Conservation (phyloP, 2,329 filamentous ascomycete species). For the Colletotrichum siamense region DNA sequence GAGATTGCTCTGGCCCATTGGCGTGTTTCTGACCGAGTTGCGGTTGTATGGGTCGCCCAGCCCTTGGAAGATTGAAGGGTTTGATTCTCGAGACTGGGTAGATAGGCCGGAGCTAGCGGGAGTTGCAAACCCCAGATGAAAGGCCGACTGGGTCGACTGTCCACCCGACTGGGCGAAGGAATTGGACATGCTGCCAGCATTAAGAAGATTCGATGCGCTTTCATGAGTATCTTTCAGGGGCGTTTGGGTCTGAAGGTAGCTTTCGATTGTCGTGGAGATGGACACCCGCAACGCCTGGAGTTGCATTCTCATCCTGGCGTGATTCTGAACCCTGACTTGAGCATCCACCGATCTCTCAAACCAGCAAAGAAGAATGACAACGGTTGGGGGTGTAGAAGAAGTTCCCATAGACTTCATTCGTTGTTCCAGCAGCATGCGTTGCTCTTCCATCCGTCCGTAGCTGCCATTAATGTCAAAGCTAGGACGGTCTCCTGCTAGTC, state of each 20-base stretch:
- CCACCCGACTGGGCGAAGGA: not conserved
- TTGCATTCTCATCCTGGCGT: not conserved
- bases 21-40: not conserved
- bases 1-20: not conserved
- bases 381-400: not conserved
- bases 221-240: not conserved
- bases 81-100: not conserved
- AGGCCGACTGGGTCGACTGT: not conserved
- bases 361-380: not conserved
- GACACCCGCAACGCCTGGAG: not conserved
- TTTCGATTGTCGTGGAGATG: not conserved
- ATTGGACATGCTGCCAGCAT: not conserved
- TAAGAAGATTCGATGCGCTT: not conserved
- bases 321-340: not conserved
- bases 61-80: not conserved
- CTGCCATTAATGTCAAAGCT: not conserved
- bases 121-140: not conserved
- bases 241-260: not conserved
- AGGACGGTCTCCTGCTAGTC: not conserved
- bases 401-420: not conserved
- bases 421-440: not conserved
- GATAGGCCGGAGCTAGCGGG: not conserved
- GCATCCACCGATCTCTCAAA: not conserved
- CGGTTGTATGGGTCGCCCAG: not conserved
- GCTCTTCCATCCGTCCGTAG: not conserved